Conservation (phyloP, 768 basidiomycete genomes). For the Termitomyces bulborhizus region DNA sequence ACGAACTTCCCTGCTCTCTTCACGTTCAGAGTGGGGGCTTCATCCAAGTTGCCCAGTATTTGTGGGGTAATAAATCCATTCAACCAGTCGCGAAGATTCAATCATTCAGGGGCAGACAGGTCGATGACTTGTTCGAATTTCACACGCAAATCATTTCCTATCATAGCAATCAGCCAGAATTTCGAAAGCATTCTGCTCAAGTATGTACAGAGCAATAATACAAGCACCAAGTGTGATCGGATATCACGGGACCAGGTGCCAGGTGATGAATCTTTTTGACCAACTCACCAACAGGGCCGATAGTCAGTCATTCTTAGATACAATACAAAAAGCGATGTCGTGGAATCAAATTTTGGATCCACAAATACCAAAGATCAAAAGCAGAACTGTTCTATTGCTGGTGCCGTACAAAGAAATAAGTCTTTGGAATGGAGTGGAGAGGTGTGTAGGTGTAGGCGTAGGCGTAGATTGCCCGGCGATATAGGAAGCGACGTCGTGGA, state of each 20-base stretch:
- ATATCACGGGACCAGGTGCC: not conserved
- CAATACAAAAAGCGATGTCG: too few relatives aligned
- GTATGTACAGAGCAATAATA: too few relatives aligned
- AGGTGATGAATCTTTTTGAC: not conserved
- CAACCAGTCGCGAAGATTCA: not conserved
- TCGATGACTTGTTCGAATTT: too few relatives aligned
- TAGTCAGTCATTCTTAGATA: too few relatives aligned
- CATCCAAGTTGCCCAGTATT: not conserved
- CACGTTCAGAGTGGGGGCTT: not conserved
- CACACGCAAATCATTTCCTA: conserved; percentile 2
- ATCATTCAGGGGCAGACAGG: too few relatives aligned
- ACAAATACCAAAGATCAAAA: not conserved
- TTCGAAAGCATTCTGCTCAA: not conserved
- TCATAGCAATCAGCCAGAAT: conserved; percentile 8
- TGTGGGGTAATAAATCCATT: conserved; percentile 2
- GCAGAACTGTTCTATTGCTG: not conserved
- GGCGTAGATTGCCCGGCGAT: too few relatives aligned
- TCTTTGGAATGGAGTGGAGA: not conserved
- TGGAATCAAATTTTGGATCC: not conserved
- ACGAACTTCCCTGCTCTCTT: not conserved
- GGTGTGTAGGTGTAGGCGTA: not conserved
- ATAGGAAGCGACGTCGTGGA: too few relatives aligned
- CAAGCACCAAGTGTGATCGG: too few relatives aligned
- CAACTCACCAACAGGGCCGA: not conserved
- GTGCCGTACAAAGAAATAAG: conserved; percentile 8